Evolutionary conservation across 2,329 filamentous ascomycete genomes (phyloP).

Genomic region (Pestalotiopsis sp.): DNA sequence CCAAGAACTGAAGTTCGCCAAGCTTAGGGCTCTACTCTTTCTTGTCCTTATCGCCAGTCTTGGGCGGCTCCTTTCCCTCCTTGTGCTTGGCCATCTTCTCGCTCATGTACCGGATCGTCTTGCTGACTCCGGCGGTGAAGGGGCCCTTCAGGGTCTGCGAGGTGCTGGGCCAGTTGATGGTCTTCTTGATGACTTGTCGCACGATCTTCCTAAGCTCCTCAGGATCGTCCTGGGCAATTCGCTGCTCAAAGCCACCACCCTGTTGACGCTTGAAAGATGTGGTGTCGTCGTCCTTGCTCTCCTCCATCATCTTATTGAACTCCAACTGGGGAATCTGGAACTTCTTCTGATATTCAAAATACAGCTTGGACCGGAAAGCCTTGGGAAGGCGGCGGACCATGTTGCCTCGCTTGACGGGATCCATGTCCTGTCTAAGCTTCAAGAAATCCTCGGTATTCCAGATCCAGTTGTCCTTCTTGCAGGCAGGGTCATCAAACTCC

Average conservation of each 20-base stretch:
- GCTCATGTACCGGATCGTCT: slow-evolving; percentile 73
- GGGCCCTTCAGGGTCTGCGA: slow-evolving; percentile 84
- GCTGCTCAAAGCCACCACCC: slow-evolving; percentile 82
- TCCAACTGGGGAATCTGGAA: slow-evolving; percentile 82
- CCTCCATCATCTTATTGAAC: slow-evolving; percentile 82
- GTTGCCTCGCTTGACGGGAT: slow-evolving; percentile 85
- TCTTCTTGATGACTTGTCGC: slow-evolving; percentile 77
- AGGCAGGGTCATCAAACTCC: slow-evolving; percentile 68
- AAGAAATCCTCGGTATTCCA: slow-evolving; percentile 66
- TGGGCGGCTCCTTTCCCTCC: slow-evolving; percentile 39
- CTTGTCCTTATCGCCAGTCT: slow-evolving; percentile 1
- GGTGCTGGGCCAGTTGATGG: slow-evolving; percentile 90
- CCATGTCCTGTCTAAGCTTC: slow-evolving; percentile 84
- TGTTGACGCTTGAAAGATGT: slow-evolving; percentile 71
- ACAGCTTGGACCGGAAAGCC: slow-evolving; percentile 84
- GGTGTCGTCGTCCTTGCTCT: slow-evolving; percentile 71
- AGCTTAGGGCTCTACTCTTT: slow-evolving; percentile 10
- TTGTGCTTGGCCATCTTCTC: slow-evolving; percentile 78
- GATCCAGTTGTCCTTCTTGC: slow-evolving; percentile 62
- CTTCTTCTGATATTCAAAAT: slow-evolving; percentile 93
- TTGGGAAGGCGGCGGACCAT: slow-evolving; percentile 93
- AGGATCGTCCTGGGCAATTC: slow-evolving; percentile 73
- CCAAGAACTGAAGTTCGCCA: neutral
- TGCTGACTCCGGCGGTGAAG: slow-evolving; percentile 73
- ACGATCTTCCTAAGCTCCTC: slow-evolving; percentile 72